These are phyloP conservation scores for Eruca vesicaria DNA, from an alignment of 441 rosid species.

Conservation along the genomic window DNA sequence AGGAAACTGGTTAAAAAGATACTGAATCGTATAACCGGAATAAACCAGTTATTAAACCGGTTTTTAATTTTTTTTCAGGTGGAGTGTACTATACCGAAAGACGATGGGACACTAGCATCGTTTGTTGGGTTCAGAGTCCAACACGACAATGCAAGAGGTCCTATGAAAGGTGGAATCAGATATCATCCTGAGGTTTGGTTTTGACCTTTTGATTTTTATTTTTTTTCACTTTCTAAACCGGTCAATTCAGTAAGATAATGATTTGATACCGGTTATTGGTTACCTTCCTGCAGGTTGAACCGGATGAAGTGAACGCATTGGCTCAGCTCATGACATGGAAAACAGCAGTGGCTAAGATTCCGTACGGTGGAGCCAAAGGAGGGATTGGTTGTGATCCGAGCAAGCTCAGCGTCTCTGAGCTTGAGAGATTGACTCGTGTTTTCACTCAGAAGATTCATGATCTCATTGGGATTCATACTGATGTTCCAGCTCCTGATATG, in stretches of 20 bases:
- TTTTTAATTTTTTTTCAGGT: conserved; percentile 34
- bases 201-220: not conserved
- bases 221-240: conserved; percentile 1
- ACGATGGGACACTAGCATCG: conserved; percentile 58
- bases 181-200: conserved; percentile 57
- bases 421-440: conserved; percentile 48
- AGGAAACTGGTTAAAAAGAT: not conserved
- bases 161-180: conserved; percentile 74
- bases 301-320: conserved; percentile 53
- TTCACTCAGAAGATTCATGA: conserved; percentile 63
- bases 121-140: conserved; percentile 66
- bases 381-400: conserved; percentile 52
- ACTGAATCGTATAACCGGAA: not conserved
- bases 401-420: conserved; percentile 41
- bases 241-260: not conserved
- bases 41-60: not conserved
- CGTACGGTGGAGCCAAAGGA: conserved; percentile 63
- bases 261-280: not conserved
- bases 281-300: conserved; percentile 41
- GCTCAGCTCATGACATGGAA: conserved; percentile 65
- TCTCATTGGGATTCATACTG: conserved; percentile 50
- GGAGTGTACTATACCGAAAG: conserved; percentile 61
- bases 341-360: conserved; percentile 53
- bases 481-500: conserved; percentile 66
- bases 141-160: conserved; percentile 75